Percentiles rank a stretch among this genome's conserved stretches.
These are phyloP conservation scores for Ophiostoma ips DNA, from an alignment of 2,329 filamentous ascomycete species.

Conservation along the genomic window DNA sequence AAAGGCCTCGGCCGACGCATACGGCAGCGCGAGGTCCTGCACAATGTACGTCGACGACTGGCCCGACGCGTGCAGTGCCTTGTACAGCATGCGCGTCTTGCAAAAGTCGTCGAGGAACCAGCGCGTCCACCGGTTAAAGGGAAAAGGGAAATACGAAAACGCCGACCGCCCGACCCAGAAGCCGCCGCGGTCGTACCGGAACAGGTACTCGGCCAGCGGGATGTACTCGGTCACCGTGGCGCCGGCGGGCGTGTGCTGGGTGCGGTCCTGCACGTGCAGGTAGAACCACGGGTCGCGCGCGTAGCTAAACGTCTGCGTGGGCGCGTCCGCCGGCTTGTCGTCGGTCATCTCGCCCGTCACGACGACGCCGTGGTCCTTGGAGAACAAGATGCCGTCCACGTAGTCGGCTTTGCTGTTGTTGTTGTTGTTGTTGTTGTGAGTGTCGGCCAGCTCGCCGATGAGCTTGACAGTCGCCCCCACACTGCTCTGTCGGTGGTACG, in stretches of 20 bases:
- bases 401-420: conserved; percentile 35
- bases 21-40: conserved; percentile 50
- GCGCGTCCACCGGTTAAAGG: conserved; percentile 51
- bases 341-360: conserved; percentile 50
- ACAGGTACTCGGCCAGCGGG: conserved; percentile 58
- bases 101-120: conserved; percentile 60
- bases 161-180: conserved; percentile 59
- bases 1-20: conserved; percentile 36
- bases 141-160: conserved; percentile 52
- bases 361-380: conserved; percentile 47
- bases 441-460: conserved; percentile 21
- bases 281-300: conserved; percentile 65
- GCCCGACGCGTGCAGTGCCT: conserved; percentile 53
- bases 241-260: conserved; percentile 15
- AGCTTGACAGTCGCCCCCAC: conserved; percentile 33
- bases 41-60: conserved; percentile 52
- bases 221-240: conserved; percentile 36
- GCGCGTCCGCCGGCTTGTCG: conserved; percentile 24
- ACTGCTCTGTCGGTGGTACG: conserved; percentile 42
- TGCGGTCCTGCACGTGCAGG: conserved; percentile 46
- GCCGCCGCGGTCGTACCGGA: conserved; percentile 61
- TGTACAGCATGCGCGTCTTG: conserved; percentile 62
- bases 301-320: conserved; percentile 39
- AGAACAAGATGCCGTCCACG: conserved; percentile 59
- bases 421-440: background rate